A percentile compares a stretch with the other conserved stretches of the same genome.
Evolutionary conservation across 768 basidiomycete species (phyloP).

Genomic region (Suillus subluteus): DNA sequence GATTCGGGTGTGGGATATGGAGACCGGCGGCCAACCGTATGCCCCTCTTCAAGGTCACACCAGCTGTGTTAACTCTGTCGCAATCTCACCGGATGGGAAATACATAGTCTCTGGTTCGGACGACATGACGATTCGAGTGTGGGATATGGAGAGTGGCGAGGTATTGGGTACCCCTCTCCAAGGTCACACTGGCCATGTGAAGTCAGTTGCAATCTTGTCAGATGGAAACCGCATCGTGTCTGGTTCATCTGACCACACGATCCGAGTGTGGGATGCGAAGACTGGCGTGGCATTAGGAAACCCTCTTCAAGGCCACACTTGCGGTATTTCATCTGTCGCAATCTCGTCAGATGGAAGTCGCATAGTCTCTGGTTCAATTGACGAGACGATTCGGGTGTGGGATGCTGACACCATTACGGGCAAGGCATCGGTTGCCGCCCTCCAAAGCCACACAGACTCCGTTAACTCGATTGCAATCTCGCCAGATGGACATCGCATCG

Average conservation of each 20-base stretch:
- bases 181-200: neutral
- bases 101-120: slow-evolving; percentile 3
- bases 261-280: slow-evolving; percentile 9
- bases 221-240: slow-evolving; percentile 8
- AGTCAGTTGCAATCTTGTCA: neutral
- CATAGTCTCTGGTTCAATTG: neutral
- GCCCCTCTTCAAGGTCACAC: slow-evolving; percentile 5
- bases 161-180: neutral
- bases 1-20: slow-evolving; percentile 6
- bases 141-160: slow-evolving; percentile 10
- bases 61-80: slow-evolving; percentile 9
- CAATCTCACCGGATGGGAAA: slow-evolving; percentile 13
- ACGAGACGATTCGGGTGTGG: neutral
- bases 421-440: neutral
- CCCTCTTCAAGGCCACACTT: slow-evolving; percentile 7
- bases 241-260: slow-evolving; percentile 7
- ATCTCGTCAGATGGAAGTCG: neutral
- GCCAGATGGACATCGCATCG: slow-evolving; percentile 7
- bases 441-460: neutral
- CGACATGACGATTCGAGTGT: slow-evolving; percentile 11
- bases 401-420: neutral
- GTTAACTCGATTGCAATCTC: slow-evolving; percentile 4
- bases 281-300: neutral
- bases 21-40: too few species aligned
- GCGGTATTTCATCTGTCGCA: neutral